A percentile compares a stretch with the other conserved stretches of the same genome.
These are phyloP conservation scores for Pelargonium cotyledonis DNA, from an alignment of 441 rosid species.

Conservation along the genomic window DNA sequence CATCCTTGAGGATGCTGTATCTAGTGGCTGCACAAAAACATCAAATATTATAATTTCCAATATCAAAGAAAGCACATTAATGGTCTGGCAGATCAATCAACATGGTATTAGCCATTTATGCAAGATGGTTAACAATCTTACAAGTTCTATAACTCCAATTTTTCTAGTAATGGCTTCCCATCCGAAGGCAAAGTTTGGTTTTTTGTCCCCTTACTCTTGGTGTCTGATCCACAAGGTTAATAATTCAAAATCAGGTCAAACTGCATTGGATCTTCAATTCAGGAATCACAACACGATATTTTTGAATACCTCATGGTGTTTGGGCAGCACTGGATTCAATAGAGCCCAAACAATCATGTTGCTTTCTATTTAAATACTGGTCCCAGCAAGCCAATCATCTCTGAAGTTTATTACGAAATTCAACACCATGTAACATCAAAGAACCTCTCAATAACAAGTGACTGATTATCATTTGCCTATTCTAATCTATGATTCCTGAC, in stretches of 20 bases:
- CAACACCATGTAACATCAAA: background rate
- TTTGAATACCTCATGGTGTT: background rate
- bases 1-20: constrained; percentile 85
- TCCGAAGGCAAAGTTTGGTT: background rate
- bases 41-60: no score
- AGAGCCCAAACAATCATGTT: background rate
- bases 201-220: background rate
- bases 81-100: no score
- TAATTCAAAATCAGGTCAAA: background rate
- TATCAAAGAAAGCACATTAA: no score
- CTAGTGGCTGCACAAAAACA: constrained; percentile 65
- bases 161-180: background rate
- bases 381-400: background rate
- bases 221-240: background rate
- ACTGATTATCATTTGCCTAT: background rate
- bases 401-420: background rate
- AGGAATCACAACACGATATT: background rate
- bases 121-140: no score
- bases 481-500: no score
- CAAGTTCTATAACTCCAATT: background rate
- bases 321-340: background rate
- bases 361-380: background rate
- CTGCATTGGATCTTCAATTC: background rate
- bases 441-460: background rate
- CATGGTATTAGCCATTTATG: no score